phyloP scores from a whole-genome alignment of 768 basidiomycete species.

The Mycena olivaceomarginata region DNA sequence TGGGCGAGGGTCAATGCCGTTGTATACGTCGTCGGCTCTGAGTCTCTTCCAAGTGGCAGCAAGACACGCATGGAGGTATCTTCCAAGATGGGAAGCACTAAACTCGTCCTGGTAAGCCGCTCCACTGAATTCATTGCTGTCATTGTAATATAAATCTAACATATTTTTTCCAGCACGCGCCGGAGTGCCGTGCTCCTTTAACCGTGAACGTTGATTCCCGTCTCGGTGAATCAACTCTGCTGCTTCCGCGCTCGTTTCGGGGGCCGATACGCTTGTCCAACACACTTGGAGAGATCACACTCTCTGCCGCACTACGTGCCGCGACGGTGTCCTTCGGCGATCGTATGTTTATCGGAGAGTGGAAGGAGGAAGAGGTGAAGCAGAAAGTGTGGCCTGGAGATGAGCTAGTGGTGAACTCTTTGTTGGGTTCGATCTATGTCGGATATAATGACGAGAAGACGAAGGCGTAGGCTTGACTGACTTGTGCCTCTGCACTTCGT shows the following conservation, averaged over 20 bases:
- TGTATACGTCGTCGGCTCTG: conserved; percentile 28
- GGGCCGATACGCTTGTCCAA: conserved; percentile 30
- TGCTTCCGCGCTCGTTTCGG: conserved; percentile 42
- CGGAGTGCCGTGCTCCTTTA: conserved; percentile 32
- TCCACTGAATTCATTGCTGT: neutral
- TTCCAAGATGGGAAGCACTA: conserved; percentile 21
- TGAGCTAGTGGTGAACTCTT: conserved; percentile 23
- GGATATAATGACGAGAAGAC: conserved; percentile 6
- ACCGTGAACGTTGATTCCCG: conserved; percentile 18
- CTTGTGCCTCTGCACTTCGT: neutral
- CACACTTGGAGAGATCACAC: conserved; percentile 28
- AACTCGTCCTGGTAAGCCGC: conserved; percentile 18
- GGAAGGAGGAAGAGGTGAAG: conserved; percentile 28
- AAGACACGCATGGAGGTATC: conserved; percentile 36
- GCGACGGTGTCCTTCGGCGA: conserved; percentile 24
- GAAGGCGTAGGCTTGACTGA: neutral
- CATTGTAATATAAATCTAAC: neutral
- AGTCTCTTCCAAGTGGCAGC: neutral
- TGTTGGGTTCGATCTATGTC: conserved; percentile 16
- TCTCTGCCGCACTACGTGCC: conserved; percentile 28
- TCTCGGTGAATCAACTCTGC: conserved; percentile 32
- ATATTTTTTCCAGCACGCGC: conserved; percentile 30
- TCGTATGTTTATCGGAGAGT: conserved; percentile 32
- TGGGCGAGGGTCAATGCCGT: conserved; percentile 31
- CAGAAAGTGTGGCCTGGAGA: conserved; percentile 23